Evolutionary conservation across 805 yeast genomes (phyloP).

Genomic region (Starmera dryadoides): DNA sequence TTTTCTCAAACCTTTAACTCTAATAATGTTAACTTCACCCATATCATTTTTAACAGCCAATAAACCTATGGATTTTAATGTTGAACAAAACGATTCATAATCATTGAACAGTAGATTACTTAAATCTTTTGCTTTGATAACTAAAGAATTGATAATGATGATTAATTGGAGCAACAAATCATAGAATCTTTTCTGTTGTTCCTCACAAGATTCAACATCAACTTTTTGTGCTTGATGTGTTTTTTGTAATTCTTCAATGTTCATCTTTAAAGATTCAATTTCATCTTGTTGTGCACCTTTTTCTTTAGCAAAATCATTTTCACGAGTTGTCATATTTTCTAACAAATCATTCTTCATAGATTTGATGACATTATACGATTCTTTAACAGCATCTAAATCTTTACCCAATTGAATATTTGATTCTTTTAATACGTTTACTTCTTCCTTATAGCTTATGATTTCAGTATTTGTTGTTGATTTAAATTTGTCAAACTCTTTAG

Average conservation of each 20-base stretch:
- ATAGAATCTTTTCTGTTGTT: background rate
- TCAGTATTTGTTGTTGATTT: background rate
- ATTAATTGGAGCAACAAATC: conserved; percentile 17
- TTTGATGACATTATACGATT: conserved; percentile 18
- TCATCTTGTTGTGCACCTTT: conserved; percentile 42
- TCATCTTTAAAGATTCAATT: conserved; percentile 35
- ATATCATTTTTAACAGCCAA: conserved; percentile 42
- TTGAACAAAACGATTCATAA: conserved; percentile 13
- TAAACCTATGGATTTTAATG: conserved; percentile 50
- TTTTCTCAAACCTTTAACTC: conserved; percentile 74
- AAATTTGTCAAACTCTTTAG: background rate
- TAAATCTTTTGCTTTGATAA: conserved; percentile 33
- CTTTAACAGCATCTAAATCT: conserved; percentile 2
- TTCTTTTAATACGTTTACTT: background rate
- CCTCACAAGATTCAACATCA: conserved; percentile 17
- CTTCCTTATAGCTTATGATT: background rate
- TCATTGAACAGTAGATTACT: conserved; percentile 27
- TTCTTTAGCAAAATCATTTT: conserved; percentile 49
- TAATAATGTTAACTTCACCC: conserved; percentile 42
- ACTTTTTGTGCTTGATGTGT: conserved; percentile 33
- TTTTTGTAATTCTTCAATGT: conserved; percentile 45
- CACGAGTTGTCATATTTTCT: conserved; percentile 62
- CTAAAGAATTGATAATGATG: conserved; percentile 21
- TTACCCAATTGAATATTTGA: background rate
- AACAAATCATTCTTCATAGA: conserved; percentile 54